Evolutionary conservation across 176 grass and related monocot genomes (phyloP), one percentile per base, ranked within the genome.

Genomic region (Tillandsia leiboldiana): DNA sequence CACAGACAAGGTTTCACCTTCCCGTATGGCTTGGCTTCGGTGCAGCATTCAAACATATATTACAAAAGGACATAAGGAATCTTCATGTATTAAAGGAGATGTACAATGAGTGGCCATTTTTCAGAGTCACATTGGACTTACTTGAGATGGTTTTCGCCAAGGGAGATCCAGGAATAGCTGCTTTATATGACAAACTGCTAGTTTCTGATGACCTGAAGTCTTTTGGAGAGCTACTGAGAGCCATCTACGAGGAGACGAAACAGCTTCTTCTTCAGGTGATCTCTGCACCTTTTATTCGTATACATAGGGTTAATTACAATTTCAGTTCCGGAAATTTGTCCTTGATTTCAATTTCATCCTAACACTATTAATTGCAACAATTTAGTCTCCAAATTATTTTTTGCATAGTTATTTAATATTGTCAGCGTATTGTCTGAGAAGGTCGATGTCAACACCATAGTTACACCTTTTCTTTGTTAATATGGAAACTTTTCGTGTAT

Each of bases 101-200:
- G 94, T 99, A 93, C 69, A 99, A 99, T 68, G 90, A 88, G 72
- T 99, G 94, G 94, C 94, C 94, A 77, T 99, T 99, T 78, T 93
- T 99, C 75, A 90, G 94, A 84, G 94, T 99, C 75, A 99, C 94
- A 52, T 69, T 99, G 67, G 94, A 99, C 74, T 86, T 99, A 75
- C 73, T 99, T 78, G 94, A 99, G 82, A 99, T 99, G 94, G 94
- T 99, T 82, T 99, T 99, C 17, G 94, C 94, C 63, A 99, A 99
- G 78, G 94, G 94, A 81, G 89, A 99, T 83, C 94, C 94, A 3
- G 90, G 87, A 29, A 99, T 99, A 51, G 89, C 94, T 61, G 77
- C 90, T 63, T 70, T 99, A 9, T 99, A 99, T 47, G 94, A 99
- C 78, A 99, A 87, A 81, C 68, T 99, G 77, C 78, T 99, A 51